A percentile compares a stretch with the other conserved stretches of the same genome.
phyloP scores from a whole-genome alignment of 169 alveolate species.

The Cryptosporidium ubiquitum region DNA sequence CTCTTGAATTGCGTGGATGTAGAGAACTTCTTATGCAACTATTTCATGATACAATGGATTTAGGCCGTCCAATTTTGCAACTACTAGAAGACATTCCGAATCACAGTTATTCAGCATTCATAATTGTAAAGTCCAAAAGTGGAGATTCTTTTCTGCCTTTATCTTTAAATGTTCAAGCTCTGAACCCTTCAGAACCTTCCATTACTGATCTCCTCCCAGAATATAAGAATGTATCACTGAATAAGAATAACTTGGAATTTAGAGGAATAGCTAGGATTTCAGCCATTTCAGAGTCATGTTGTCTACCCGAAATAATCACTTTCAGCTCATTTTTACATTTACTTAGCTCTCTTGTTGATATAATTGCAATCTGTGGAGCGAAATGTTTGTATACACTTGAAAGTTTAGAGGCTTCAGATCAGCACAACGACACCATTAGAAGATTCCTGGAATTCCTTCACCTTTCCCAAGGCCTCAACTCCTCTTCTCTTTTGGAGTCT shows the following conservation, averaged over 20 bases:
- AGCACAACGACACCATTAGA: slow-evolving; percentile 64
- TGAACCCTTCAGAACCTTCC: slow-evolving; percentile 26
- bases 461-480: slow-evolving; percentile 69
- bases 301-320: slow-evolving; percentile 64
- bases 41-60: slow-evolving; percentile 66
- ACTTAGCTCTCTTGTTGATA: slow-evolving; percentile 39
- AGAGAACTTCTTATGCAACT: slow-evolving; percentile 66
- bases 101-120: slow-evolving; percentile 51
- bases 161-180: slow-evolving; percentile 40
- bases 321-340: slow-evolving; percentile 39
- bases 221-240: slow-evolving; percentile 5
- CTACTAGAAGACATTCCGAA: slow-evolving; percentile 68
- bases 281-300: slow-evolving; percentile 43
- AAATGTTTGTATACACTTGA: slow-evolving; percentile 58
- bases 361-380: slow-evolving; percentile 50
- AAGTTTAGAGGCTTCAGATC: slow-evolving; percentile 53
- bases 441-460: slow-evolving; percentile 63
- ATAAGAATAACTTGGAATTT: slow-evolving; percentile 19
- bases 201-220: slow-evolving; percentile 17
- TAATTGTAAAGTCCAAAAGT: slow-evolving; percentile 4
- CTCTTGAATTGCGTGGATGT: slow-evolving; percentile 29
- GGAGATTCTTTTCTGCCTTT: slow-evolving; percentile 41
- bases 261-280: slow-evolving; percentile 46
- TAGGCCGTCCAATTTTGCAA: slow-evolving; percentile 71
- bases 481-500: slow-evolving; percentile 39